Evolutionary conservation across 345 rosid genomes (phyloP), one percentile per base, ranked within the genome.

Genomic region (Brassica carinata): DNA sequence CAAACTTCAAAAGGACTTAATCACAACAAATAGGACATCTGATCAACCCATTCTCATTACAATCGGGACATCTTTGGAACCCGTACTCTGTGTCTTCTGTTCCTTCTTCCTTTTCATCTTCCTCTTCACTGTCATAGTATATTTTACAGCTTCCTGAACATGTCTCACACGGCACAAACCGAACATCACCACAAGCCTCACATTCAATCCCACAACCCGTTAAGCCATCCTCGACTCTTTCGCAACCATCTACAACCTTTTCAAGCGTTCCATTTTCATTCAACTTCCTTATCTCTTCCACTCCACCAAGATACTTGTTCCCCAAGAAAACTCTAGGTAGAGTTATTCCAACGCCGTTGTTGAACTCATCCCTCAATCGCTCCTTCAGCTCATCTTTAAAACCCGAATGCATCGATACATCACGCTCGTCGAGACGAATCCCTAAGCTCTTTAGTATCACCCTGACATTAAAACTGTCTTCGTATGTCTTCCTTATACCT

Each of bases 141-240:
- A 94, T 68, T 82, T 94, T 94, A 73, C 98, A 92, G 77, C 97
- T 94, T 38, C 98, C 97, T 13, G 88, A 88, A 71, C 98, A 94
- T 6, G 95, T 89, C 74, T 91, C 94, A 82, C 98, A 94, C 0
- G 95, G 98, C 82, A 92, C 86, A 82, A 94, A 94, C 83, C 98
- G 69, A 30, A 94, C 17, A 78, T 92, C 97, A 23, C 95, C 97
- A 79, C 98, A 94, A 61, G 89, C 97, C 78, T 92, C 90, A 76
- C 98, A 94, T 29, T 85, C 85, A 5, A 81, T 85, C 10, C 82
- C 81, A 59, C 29, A 77, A 1, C 78, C 83, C 1, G 8, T 23
- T 1, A 80, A 33, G 2, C 73, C 79, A 26, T 84, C 85, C n/a
- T 86, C 86, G 51, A 80, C 85, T 76, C 17, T 87, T 71, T 88